Conservation (phyloP, 2,329 filamentous ascomycete species). For the Aspergillus sp. region DNA sequence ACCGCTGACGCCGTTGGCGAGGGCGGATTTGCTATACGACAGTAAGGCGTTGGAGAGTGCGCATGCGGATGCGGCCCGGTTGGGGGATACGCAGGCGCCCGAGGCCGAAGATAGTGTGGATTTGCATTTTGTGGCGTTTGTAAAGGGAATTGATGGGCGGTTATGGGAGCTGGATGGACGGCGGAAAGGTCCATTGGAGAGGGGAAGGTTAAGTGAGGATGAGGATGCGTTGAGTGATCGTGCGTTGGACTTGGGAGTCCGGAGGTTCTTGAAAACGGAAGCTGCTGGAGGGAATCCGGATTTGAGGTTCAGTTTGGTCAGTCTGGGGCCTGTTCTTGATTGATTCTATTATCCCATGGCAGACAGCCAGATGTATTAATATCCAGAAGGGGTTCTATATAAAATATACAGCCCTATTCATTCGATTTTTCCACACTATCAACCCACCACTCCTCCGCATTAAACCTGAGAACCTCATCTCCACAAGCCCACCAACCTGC, state of each 20-base stretch:
- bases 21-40: conserved; percentile 68
- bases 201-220: conserved; percentile 49
- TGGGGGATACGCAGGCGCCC: conserved; percentile 72
- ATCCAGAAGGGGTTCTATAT: not conserved
- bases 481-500: conserved; percentile 56
- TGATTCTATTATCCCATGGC: conserved; percentile 10
- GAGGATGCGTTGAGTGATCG: conserved; percentile 69
- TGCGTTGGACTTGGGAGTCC: conserved; percentile 63
- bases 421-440: conserved; percentile 1
- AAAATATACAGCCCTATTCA: not conserved
- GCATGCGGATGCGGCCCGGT: conserved; percentile 66
- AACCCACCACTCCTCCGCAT: conserved; percentile 46
- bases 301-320: conserved; percentile 56
- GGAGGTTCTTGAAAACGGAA: conserved; percentile 53
- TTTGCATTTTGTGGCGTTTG: conserved; percentile 92
- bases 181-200: conserved; percentile 63
- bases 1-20: conserved; percentile 55
- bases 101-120: conserved; percentile 74
- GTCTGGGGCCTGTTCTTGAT: conserved; percentile 49
- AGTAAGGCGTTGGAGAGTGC: conserved; percentile 67
- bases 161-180: conserved; percentile 76
- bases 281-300: conserved; percentile 47
- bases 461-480: conserved; percentile 55
- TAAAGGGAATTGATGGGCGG: conserved; percentile 62
- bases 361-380: no score